These are phyloP conservation scores for Fusarium sp. DNA, from an alignment of 2,329 filamentous ascomycete species.

Conservation along the genomic window DNA sequence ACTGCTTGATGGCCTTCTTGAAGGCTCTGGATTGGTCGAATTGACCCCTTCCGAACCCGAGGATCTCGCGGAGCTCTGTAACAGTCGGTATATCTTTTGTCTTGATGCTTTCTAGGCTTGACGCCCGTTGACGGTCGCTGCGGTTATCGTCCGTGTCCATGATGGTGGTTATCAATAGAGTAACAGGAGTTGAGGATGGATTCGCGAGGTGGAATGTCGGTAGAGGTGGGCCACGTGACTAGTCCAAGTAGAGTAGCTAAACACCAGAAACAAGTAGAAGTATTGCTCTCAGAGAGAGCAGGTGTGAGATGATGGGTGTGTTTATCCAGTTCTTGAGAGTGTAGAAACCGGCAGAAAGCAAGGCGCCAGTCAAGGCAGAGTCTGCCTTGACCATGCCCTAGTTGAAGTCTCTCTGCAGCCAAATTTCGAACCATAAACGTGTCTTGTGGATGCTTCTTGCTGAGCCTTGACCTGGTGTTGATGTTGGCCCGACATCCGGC, in stretches of 20 bases:
- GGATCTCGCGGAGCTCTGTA: not conserved
- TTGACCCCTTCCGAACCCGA: not conserved
- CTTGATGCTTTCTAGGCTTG: not conserved
- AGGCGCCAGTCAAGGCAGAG: not conserved
- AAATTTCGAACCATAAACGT: not conserved
- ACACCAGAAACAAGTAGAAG: not conserved
- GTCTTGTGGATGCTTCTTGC: not conserved
- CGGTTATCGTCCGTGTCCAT: not conserved
- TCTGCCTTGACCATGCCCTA: not conserved
- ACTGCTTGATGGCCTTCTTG: not conserved
- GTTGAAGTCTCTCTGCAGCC: not conserved
- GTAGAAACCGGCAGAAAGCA: not conserved
- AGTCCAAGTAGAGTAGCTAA: not conserved
- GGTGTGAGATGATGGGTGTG: not conserved
- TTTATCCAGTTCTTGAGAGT: not conserved
- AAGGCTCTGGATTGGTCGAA: not conserved
- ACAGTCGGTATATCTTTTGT: not conserved
- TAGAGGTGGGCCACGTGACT: not conserved
- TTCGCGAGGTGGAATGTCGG: not conserved
- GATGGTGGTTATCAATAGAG: not conserved
- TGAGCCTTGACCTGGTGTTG: not conserved
- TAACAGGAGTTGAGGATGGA: not conserved
- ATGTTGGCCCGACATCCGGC: not conserved
- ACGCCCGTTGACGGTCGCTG: not conserved
- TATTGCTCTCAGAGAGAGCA: not conserved